Evolutionary conservation across 495 filamentous ascomycete genomes (phyloP).

Genomic region (Talaromyces nanjingensis): DNA sequence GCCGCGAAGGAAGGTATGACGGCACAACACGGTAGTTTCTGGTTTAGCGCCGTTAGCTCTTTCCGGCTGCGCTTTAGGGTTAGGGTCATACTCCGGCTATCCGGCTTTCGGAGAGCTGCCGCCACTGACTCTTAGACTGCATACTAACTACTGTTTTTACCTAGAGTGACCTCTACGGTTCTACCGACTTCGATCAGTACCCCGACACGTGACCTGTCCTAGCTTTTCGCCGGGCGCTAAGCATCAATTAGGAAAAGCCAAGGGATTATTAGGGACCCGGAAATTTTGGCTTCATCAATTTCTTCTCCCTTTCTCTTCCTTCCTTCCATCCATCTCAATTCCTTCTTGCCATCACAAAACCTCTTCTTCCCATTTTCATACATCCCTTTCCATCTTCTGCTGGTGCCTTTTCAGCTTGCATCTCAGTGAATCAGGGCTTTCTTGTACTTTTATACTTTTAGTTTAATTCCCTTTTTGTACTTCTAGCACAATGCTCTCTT

Average conservation of each 20-base stretch:
- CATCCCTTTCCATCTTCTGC: slow-evolving; percentile 12
- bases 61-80: neutral
- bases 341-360: slow-evolving; percentile 18
- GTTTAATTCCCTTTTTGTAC: slow-evolving; percentile 16
- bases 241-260: slow-evolving; percentile 4
- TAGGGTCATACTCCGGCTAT: neutral
- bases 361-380: slow-evolving; percentile 25
- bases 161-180: slow-evolving; percentile 11
- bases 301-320: slow-evolving; percentile 23
- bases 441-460: neutral
- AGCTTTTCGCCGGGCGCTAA: slow-evolving; percentile 6
- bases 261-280: slow-evolving; percentile 12
- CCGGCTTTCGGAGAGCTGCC: neutral
- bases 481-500: slow-evolving; percentile 46
- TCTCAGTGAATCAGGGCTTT: slow-evolving; percentile 3
- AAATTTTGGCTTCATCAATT: slow-evolving; percentile 20
- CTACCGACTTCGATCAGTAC: slow-evolving; percentile 35
- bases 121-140: neutral
- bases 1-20: neutral
- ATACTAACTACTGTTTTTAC: too few relatives aligned
- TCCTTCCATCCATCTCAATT: slow-evolving; percentile 17
- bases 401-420: slow-evolving; percentile 17
- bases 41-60: neutral
- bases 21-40: slow-evolving; percentile 2
- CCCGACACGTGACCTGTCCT: slow-evolving; percentile 13